Evolutionary conservation across 1,284 basidiomycete genomes (phyloP), one percentile per base, ranked within the genome.

Genomic region (Inonotus hispidus): DNA sequence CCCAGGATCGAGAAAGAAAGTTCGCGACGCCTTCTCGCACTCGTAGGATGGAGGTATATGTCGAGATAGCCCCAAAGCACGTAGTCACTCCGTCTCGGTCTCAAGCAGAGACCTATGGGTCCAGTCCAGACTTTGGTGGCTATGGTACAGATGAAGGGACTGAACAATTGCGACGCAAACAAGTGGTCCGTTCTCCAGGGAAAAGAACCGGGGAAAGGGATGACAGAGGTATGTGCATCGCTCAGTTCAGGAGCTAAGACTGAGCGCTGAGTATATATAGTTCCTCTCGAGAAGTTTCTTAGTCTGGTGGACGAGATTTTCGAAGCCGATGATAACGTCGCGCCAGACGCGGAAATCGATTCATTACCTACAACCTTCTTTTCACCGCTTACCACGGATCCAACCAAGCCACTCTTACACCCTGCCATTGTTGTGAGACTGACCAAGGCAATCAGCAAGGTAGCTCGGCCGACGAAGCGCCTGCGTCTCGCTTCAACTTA

Each of bases 321-420:
- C 66, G 92, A 95, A 70, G 91, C 93, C 0, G 90, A 95, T 69
- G 94, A 96, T 69, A 72, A 82, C 0, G 77, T 96, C 21, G 82
- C 89, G 1, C 79, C 87, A 0, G 86, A 90, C 62, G 75, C 82
- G 1, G 79, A 83, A 43, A 65, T 77, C 3, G 69, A 73, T 13
- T 82, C 85, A 59, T 73, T 93, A 8, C 79, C 85, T 10, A 67
- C 75, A 23, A 82, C 85, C 3, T 90, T 82, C 71, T 94, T 95
- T 68, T 86, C 86, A 0, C 68, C 75, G 1, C 72, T 84, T 13
- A 86, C 87, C 0, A 66, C 73, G 14, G 85, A 89, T 53, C 74
- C 77, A 50, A 74, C 80, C 4, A 78, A 77, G 8, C 88, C 90
- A 0, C 77, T 85, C 2, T 74, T 94, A 21, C 79, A 83, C 37